Base-by-base conservation (phyloP, 805 yeast genomes). In the Lipomyces spencermartinsiae region DNA sequence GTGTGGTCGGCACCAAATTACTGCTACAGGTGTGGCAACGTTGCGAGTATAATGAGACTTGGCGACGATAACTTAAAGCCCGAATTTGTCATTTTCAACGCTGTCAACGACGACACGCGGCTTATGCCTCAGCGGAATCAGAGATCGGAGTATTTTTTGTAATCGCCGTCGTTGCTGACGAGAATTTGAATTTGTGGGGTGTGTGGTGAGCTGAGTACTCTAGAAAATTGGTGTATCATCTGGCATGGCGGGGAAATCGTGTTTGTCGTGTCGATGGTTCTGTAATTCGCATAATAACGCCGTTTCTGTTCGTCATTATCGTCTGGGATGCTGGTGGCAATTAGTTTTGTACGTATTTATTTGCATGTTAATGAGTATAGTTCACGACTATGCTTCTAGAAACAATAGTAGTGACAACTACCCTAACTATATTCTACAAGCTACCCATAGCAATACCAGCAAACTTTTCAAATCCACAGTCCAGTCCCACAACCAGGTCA, bases 1-100 rank as follows among this genome's bases (percentile, higher is more conserved):
- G 98, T 94, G 49, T 94, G 98, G 98, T 88, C 93, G 10, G 98
- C 98, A 19, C 98, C 98, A 58, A 93, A 93, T 79, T 93, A 93
- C 81, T 93, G 98, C 81, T 94, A 94, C 80, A 84, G 98, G 76
- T 94, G 98, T 82, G 99, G 99, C 67, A 94, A 94, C 77, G 98
- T 94, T 62, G 99, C 99, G 37, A 90, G 97, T 83, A 97, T 94
- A 19, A 94, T 94, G 99, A 92, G 93, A 78, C 91, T 95, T 64
- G 97, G 89, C 74, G 97, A 92, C 71, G 89, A 89, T 73, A 82
- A 91, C 74, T 59, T 69, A 25, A 90, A 87, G 71, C 97, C 98
- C 10, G 89, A 91, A 75, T 95, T 95, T 81, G 91, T 92, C 77
- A 95, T 95, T 29, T 95, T 95, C 80, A 89, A 92, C 75, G 98